These are phyloP conservation scores for Cairneyella variabilis DNA, from an alignment of 495 filamentous ascomycete species.

Conservation along the genomic window DNA sequence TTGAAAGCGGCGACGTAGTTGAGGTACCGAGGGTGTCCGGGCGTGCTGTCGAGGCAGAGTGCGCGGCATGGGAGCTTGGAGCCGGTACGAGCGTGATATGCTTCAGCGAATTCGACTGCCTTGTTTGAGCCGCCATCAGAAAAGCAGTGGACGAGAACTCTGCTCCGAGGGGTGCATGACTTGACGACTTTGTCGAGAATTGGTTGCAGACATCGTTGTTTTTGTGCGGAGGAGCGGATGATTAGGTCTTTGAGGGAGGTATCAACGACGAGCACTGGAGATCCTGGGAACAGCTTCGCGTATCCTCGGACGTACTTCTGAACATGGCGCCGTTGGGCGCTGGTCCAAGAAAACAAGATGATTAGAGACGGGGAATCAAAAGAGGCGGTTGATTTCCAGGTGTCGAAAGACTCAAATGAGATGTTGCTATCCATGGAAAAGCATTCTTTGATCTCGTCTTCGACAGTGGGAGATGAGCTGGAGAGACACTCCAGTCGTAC, in stretches of 20 bases:
- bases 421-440: neutral
- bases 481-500: neutral
- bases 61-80: slow-evolving; percentile 22
- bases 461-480: neutral
- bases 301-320: neutral
- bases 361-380: neutral
- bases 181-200: slow-evolving; percentile 32
- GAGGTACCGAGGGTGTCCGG: too few species aligned
- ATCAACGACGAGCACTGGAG: neutral
- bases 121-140: slow-evolving; percentile 38
- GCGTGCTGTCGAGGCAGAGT: slow-evolving; percentile 30
- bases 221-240: slow-evolving; percentile 1
- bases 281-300: slow-evolving; percentile 2
- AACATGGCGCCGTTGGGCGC: neutral
- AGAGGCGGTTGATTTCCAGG: neutral
- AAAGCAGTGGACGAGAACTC: slow-evolving; percentile 34
- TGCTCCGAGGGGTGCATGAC: neutral
- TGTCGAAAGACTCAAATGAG: neutral
- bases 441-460: neutral
- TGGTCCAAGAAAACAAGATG: slow-evolving; percentile 7
- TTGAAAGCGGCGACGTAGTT: too few species aligned
- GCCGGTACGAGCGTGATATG: slow-evolving; percentile 6
- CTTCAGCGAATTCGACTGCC: slow-evolving; percentile 29
- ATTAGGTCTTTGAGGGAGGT: slow-evolving; percentile 3
- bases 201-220: slow-evolving; percentile 26